These are phyloP conservation scores for Huntiella omanensis DNA, from an alignment of 2,329 filamentous ascomycete species.

Conservation along the genomic window DNA sequence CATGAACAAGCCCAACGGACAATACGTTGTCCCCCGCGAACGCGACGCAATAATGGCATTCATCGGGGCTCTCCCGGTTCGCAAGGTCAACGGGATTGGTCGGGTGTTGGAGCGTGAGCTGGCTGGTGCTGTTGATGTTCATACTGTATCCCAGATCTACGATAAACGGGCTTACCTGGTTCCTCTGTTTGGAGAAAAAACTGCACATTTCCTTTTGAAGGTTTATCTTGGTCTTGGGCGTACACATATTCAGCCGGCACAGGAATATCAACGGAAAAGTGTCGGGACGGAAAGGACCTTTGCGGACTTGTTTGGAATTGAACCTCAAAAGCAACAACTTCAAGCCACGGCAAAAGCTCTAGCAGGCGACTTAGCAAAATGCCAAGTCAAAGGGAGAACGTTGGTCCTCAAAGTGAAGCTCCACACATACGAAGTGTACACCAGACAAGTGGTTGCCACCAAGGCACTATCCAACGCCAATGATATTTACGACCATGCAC, in stretches of 20 bases:
- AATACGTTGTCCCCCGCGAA: slow-evolving; percentile 58
- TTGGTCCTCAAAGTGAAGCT: slow-evolving; percentile 84
- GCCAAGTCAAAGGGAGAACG: slow-evolving; percentile 76
- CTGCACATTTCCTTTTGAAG: slow-evolving; percentile 67
- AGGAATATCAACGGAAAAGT: slow-evolving; percentile 81
- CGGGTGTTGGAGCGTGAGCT: slow-evolving; percentile 85
- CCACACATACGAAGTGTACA: slow-evolving; percentile 82
- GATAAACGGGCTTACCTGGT: slow-evolving; percentile 51
- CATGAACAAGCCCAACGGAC: slow-evolving; percentile 89
- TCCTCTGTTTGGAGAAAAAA: slow-evolving; percentile 77
- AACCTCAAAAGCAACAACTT: slow-evolving; percentile 56
- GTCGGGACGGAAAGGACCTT: slow-evolving; percentile 92
- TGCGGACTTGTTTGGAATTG: slow-evolving; percentile 51
- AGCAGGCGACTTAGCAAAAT: slow-evolving; percentile 63
- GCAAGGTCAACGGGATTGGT: slow-evolving; percentile 91
- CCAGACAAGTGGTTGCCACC: slow-evolving; percentile 58
- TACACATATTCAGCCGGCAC: slow-evolving; percentile 67
- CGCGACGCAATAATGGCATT: slow-evolving; percentile 62
- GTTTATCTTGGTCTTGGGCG: slow-evolving; percentile 75
- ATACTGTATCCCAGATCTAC: slow-evolving; percentile 78
- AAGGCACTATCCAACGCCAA: slow-evolving; percentile 55
- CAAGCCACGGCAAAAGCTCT: slow-evolving; percentile 67
- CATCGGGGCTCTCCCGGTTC: slow-evolving; percentile 63
- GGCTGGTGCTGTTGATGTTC: slow-evolving; percentile 61
- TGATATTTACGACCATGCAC: slow-evolving; percentile 62